Evolutionary conservation across 768 basidiomycete species (phyloP).

Genomic region (Lactifluus hygrophoroides): DNA sequence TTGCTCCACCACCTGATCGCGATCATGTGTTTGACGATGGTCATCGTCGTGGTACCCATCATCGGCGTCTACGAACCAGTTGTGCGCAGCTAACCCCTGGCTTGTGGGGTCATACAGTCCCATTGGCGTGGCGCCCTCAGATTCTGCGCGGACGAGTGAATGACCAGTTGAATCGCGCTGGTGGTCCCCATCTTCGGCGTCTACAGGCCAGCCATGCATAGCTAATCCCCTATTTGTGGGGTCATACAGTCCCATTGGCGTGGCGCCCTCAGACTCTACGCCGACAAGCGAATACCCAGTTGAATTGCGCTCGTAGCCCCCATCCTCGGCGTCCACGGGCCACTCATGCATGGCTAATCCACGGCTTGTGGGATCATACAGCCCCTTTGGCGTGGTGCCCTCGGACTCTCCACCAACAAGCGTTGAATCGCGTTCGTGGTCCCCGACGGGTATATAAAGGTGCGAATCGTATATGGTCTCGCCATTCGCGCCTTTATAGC

Average conservation of each 20-base stretch:
- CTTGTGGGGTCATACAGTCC: not conserved
- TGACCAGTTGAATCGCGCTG: too few species aligned
- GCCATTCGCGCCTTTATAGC: conserved; percentile 14
- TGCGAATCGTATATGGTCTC: conserved; percentile 12
- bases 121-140: not conserved
- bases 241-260: not conserved
- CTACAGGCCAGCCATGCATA: too few species aligned
- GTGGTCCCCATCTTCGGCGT: too few species aligned
- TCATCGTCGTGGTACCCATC: not conserved
- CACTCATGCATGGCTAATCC: too few species aligned
- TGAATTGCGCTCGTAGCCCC: not conserved
- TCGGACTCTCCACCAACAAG: too few species aligned
- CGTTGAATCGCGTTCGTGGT: not conserved
- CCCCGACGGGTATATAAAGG: not conserved
- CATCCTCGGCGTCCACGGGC: too few species aligned
- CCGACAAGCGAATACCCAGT: not conserved
- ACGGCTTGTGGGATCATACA: too few species aligned
- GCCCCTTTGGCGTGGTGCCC: too few species aligned
- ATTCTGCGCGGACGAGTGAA: too few species aligned
- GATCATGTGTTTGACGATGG: not conserved
- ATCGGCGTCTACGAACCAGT: not conserved
- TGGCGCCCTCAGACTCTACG: not conserved
- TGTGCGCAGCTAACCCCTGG: not conserved
- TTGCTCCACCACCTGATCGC: not conserved
- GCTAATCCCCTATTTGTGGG: not conserved